phyloP scores from a whole-genome alignment of 2,329 filamentous ascomycete species.

The Cladosporium sp. region DNA sequence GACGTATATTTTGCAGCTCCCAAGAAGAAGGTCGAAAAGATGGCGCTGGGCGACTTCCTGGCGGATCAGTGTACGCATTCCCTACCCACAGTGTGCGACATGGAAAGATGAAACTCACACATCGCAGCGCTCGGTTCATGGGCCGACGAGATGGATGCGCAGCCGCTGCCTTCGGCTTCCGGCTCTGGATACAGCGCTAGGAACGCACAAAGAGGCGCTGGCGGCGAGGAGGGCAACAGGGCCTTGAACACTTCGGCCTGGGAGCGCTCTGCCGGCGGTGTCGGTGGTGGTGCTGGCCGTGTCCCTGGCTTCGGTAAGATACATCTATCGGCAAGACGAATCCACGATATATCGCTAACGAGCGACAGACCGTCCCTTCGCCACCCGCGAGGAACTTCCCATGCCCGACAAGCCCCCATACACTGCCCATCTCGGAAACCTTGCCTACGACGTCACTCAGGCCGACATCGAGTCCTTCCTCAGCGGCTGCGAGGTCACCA shows the following conservation, averaged over 20 bases:
- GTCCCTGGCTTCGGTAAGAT: conserved; percentile 12
- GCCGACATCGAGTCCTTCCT: conserved; percentile 86
- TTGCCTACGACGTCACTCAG: conserved; percentile 88
- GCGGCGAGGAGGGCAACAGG: conserved; percentile 36
- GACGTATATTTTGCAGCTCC: conserved; percentile 43
- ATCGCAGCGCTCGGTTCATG: conserved; percentile 74
- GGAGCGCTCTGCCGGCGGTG: conserved; percentile 23
- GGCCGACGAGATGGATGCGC: conserved; percentile 91
- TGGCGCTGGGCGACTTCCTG: conserved; percentile 96
- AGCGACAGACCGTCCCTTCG: conserved; percentile 32
- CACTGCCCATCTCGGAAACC: conserved; percentile 93
- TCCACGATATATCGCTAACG: background rate
- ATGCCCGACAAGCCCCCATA: conserved; percentile 90
- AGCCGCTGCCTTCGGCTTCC: conserved; percentile 30
- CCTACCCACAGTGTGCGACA: background rate
- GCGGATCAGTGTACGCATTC: conserved; percentile 68
- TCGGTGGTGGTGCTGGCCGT: conserved; percentile 26
- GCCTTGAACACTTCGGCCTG: conserved; percentile 39
- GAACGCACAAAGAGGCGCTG: conserved; percentile 16
- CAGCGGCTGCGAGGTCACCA: conserved; percentile 76
- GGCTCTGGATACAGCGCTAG: conserved; percentile 21
- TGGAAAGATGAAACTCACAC: conserved; percentile 15
- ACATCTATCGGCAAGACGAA: conserved; percentile 8
- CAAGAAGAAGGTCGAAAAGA: conserved; percentile 89
- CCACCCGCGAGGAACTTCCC: conserved; percentile 68